phyloP scores from a whole-genome alignment of 1,284 basidiomycete genomes.

The Polyporus tsugae region DNA sequence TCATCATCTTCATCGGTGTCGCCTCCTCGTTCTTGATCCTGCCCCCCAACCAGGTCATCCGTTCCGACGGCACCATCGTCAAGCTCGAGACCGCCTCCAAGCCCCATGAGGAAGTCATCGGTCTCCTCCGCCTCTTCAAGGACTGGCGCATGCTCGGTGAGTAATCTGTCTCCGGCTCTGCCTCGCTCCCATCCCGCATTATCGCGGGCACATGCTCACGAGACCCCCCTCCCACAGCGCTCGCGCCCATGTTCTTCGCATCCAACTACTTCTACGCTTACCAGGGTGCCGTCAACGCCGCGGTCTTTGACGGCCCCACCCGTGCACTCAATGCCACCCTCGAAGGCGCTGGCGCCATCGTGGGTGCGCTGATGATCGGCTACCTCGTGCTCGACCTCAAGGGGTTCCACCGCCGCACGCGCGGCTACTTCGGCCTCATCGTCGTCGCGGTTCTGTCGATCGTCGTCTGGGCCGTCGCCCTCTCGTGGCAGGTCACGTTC shows the following conservation, averaged over 20 bases:
- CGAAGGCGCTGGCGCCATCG: conserved; percentile 50
- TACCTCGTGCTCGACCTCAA: conserved; percentile 48
- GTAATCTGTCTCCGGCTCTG: conserved; percentile 5
- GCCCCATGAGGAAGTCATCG: conserved; percentile 45
- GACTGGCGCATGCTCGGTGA: conserved; percentile 49
- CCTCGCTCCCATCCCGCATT: background rate
- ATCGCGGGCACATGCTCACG: background rate
- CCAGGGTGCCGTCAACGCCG: conserved; percentile 49
- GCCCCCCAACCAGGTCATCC: conserved; percentile 49
- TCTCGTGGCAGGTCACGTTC: conserved; percentile 49
- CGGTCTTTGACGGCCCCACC: conserved; percentile 49
- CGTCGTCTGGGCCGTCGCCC: conserved; percentile 47
- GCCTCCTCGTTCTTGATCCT: conserved; percentile 48
- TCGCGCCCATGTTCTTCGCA: conserved; percentile 53
- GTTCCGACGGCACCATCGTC: conserved; percentile 49
- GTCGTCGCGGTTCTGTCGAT: conserved; percentile 45
- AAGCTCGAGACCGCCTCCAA: conserved; percentile 46
- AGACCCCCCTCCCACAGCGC: conserved; percentile 31
- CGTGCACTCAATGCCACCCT: conserved; percentile 52
- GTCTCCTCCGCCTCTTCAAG: conserved; percentile 46
- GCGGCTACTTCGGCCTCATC: conserved; percentile 51
- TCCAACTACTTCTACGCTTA: conserved; percentile 53
- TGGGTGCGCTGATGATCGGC: conserved; percentile 53
- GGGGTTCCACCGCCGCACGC: conserved; percentile 45
- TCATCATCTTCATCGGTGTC: conserved; percentile 51